A percentile compares a stretch with the other conserved stretches of the same genome.
Evolutionary conservation across 345 rosid genomes (phyloP).

Genomic region (Mangifera indica): DNA sequence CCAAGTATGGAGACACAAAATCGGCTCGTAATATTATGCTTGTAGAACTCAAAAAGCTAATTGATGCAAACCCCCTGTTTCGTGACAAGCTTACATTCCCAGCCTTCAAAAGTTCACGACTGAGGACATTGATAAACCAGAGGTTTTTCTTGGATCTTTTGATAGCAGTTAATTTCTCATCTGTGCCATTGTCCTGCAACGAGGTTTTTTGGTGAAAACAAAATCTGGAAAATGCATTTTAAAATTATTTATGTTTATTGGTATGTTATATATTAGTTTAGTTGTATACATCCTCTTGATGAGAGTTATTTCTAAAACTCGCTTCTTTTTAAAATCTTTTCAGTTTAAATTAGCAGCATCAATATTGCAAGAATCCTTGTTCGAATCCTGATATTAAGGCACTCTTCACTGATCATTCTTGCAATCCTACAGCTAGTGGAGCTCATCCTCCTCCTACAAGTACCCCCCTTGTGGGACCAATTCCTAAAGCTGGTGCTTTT

Average conservation of each 20-base stretch:
- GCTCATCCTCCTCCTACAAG: slow-evolving; percentile 65
- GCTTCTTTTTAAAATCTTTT: slow-evolving; percentile 14
- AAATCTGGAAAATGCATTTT: not conserved
- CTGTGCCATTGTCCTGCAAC: not conserved
- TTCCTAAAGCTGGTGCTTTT: slow-evolving; percentile 65
- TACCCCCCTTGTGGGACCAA: slow-evolving; percentile 58
- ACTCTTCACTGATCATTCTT: slow-evolving; percentile 76
- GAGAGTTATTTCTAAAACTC: slow-evolving; percentile 16
- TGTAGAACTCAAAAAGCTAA: slow-evolving; percentile 64
- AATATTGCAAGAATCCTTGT: slow-evolving; percentile 89
- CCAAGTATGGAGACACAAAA: slow-evolving; percentile 78
- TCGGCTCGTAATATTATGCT: slow-evolving; percentile 73
- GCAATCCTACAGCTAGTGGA: slow-evolving; percentile 61
- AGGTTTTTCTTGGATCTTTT: slow-evolving; percentile 44
- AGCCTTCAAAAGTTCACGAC: slow-evolving; percentile 61
- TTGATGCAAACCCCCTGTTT: slow-evolving; percentile 75
- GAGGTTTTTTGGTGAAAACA: not conserved
- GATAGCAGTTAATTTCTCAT: slow-evolving; percentile 3
- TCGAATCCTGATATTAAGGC: slow-evolving; percentile 92
- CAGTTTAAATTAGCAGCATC: slow-evolving; percentile 97
- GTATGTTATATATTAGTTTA: not conserved
- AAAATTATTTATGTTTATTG: not conserved
- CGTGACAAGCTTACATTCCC: slow-evolving; percentile 76
- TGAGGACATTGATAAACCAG: slow-evolving; percentile 83
- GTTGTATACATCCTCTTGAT: slow-evolving; percentile 1